Evolutionary conservation across 2,329 filamentous ascomycete species (phyloP).

Genomic region (Aspergillus spinulosporus): DNA sequence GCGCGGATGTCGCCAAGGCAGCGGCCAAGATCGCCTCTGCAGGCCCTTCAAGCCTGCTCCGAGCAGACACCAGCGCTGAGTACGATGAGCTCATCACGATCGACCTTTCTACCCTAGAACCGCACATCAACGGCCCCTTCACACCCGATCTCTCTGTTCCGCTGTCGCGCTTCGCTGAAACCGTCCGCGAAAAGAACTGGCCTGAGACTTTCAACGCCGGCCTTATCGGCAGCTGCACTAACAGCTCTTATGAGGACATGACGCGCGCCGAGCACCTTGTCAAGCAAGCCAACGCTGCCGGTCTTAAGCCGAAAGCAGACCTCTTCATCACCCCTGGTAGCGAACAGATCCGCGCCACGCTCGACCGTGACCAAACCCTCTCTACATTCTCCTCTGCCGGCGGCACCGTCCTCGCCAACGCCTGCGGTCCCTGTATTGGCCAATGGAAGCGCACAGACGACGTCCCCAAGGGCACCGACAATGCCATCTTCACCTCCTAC

Average conservation of each 20-base stretch:
- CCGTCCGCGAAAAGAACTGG: constrained; percentile 83
- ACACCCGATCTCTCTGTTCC: constrained; percentile 94
- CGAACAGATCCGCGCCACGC: constrained; percentile 92
- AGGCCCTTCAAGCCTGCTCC: constrained; percentile 65
- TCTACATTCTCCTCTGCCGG: constrained; percentile 83
- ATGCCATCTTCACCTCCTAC: constrained; percentile 95
- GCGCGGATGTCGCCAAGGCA: constrained; percentile 67
- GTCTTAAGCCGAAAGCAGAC: constrained; percentile 81
- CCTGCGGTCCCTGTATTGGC: constrained; percentile 89
- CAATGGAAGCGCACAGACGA: constrained; percentile 94
- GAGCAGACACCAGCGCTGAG: constrained; percentile 75
- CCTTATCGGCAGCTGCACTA: constrained; percentile 96
- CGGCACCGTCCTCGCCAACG: constrained; percentile 87
- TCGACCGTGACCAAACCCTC: constrained; percentile 85
- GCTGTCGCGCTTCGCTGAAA: constrained; percentile 82
- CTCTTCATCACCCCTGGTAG: constrained; percentile 97
- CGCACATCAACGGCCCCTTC: constrained; percentile 95
- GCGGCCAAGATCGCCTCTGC: constrained; percentile 63
- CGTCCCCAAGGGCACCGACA: constrained; percentile 77
- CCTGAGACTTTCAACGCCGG: constrained; percentile 87
- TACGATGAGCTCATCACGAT: constrained; percentile 93
- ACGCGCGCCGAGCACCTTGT: constrained; percentile 90
- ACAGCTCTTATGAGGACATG: constrained; percentile 99
- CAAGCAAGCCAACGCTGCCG: constrained; percentile 85
- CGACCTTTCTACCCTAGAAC: constrained; percentile 84